Percentiles rank a stretch among this genome's conserved stretches.
Evolutionary conservation across 75 land plant genomes (phyloP).

Genomic region (Cunninghamia lanceolata): DNA sequence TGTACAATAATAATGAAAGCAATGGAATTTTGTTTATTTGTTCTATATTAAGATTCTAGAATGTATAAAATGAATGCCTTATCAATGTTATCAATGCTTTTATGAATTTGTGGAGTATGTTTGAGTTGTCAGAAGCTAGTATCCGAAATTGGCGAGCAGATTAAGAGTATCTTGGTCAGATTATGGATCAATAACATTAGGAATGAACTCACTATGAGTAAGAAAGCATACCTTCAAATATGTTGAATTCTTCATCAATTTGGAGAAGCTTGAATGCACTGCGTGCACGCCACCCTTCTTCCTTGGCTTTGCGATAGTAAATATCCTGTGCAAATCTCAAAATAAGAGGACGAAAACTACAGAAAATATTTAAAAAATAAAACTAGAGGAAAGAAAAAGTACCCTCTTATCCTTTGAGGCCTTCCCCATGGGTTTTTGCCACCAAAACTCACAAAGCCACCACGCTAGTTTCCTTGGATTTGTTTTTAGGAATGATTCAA

Average conservation of each 20-base stretch:
- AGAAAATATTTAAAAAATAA: not conserved
- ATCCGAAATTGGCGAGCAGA: too few species aligned
- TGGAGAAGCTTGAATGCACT: conserved; percentile 99
- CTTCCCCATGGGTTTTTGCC: conserved; percentile 64
- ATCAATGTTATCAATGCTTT: too few species aligned
- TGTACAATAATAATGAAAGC: too few species aligned
- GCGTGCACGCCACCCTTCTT: conserved; percentile 99
- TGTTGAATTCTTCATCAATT: conserved; percentile 95
- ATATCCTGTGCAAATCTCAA: conserved; percentile 66
- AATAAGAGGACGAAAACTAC: conserved; percentile 2
- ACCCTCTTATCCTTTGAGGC: conserved; percentile 97
- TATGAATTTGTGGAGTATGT: too few species aligned
- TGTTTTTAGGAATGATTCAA: not conserved
- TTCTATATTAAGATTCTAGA: too few species aligned
- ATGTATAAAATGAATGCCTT: too few species aligned
- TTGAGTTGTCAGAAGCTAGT: too few species aligned
- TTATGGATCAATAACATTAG: not conserved
- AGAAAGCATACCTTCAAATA: conserved; percentile 64
- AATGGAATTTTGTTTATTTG: too few species aligned
- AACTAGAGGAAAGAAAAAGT: not conserved
- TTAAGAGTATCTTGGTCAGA: too few species aligned
- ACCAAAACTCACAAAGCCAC: not conserved
- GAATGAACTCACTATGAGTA: not conserved
- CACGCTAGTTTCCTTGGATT: not conserved
- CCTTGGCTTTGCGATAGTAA: conserved; percentile 96